Evolutionary conservation across 1,284 basidiomycete genomes (phyloP), one percentile per base, ranked within the genome.

Genomic region (Irpex lacteus): DNA sequence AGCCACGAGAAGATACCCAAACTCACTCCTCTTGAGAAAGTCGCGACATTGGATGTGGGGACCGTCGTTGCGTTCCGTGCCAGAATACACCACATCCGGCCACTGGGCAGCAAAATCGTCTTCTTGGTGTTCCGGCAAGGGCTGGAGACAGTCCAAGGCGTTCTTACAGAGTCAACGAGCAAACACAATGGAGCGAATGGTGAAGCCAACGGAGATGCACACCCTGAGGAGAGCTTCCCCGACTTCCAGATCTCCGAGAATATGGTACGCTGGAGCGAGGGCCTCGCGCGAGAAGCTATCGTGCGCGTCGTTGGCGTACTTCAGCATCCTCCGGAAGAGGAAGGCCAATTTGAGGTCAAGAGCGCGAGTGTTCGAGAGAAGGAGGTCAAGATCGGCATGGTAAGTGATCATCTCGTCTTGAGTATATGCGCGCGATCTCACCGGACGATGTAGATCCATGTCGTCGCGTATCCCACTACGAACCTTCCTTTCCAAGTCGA

Each of bases 191-290:
- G 37, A 37, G 32, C 54, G 8, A 36, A 56, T 36, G 54, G 54
- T 9, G 11, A 15, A 9, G 54, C 54, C 6, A 44, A 59, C 21
- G 58, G 38, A 26, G 36, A 37, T 9, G 53, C n/a, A 44, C 13
- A n/a, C 9, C 34, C 13, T 13, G 80, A 84, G 64, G 79, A 56
- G 36, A 36, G 32, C 18, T 26, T 56, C 11, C 54, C 32, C 5
- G 54, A 56, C 54, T 56, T 81, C 7, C 50, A 60, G 15, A 81
- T 91, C 5, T 89, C 87, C 53, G 85, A 86, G 72, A 85, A 87
- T 71, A 90, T 91, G 89, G 79, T 88, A 65, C 87, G 87, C 70
- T 90, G 83, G 81, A 82, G 84, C 8, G 81, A 82, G 55, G 73
- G 78, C 15, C 78, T 90, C 59, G 77, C 83, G 21, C 73, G 81